phyloP scores from a whole-genome alignment of 768 basidiomycete genomes.

The Chalciporus sphaerocephalus region DNA sequence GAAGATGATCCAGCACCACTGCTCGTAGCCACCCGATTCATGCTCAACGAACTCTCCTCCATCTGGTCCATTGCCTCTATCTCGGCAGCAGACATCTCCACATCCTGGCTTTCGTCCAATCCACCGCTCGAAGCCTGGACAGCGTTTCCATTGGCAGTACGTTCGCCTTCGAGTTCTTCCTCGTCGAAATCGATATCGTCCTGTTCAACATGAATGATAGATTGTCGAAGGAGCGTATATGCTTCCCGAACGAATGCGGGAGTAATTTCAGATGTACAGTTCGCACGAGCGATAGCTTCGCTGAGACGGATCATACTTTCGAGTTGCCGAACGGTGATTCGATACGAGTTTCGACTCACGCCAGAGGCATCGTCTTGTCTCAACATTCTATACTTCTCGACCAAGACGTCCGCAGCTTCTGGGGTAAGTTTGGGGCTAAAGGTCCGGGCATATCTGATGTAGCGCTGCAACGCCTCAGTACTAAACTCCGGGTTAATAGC shows the following conservation, averaged over 20 bases:
- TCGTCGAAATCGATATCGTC: conserved; percentile 98
- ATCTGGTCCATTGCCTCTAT: conserved; percentile 50
- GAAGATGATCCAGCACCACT: conserved; percentile 30
- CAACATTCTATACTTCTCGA: conserved; percentile 90
- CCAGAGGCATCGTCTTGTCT: conserved; percentile 92
- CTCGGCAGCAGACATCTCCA: conserved; percentile 61
- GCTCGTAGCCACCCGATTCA: conserved; percentile 36
- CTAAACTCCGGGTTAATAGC: conserved; percentile 97
- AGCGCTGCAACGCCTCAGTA: conserved; percentile 92
- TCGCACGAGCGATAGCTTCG: conserved; percentile 95
- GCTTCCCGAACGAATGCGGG: conserved; percentile 95
- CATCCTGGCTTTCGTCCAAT: conserved; percentile 54
- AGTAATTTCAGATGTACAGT: conserved; percentile 95
- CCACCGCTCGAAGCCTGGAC: conserved; percentile 31
- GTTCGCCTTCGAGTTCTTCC: conserved; percentile 66
- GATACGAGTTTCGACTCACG: conserved; percentile 84
- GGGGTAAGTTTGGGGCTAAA: conserved; percentile 98
- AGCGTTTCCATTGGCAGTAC: conserved; percentile 35
- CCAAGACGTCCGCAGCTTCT: conserved; percentile 87
- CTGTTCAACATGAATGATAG: conserved; percentile 98
- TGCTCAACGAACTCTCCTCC: conserved; percentile 44
- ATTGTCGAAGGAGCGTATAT: conserved; percentile 87
- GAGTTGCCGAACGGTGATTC: conserved; percentile 96
- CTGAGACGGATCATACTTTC: conserved; percentile 98
- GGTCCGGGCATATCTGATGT: conserved; percentile 95